A percentile compares a stretch with the other conserved stretches of the same genome.
phyloP scores from a whole-genome alignment of 1,284 basidiomycete species.

The Gymnopus androsaceus region DNA sequence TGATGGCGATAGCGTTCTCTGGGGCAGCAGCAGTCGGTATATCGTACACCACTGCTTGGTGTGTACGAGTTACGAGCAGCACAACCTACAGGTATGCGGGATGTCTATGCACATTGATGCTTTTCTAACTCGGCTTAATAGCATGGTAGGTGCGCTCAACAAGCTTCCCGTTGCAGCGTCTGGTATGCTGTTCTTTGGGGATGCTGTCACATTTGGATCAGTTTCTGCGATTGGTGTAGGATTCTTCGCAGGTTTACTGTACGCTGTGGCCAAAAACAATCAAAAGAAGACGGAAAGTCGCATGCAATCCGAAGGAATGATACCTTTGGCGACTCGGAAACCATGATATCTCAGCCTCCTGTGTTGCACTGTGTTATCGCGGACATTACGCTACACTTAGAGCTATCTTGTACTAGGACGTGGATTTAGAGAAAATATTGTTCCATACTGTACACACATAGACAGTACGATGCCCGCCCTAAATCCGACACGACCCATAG shows the following conservation, averaged over 20 bases:
- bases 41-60: constrained; percentile 99
- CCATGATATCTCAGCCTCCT: constrained; percentile 31
- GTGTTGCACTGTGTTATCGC: neutral
- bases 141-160: constrained; percentile 98
- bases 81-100: constrained; percentile 88
- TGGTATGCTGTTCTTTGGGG: constrained; percentile 95
- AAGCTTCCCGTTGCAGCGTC: constrained; percentile 97
- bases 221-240: constrained; percentile 88
- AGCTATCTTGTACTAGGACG: too few species aligned
- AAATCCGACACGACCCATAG: neutral
- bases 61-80: constrained; percentile 92
- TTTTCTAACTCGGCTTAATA: constrained; percentile 33
- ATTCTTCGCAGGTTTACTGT: constrained; percentile 89
- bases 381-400: neutral
- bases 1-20: constrained; percentile 92
- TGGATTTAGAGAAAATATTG: too few species aligned
- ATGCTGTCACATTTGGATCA: constrained; percentile 84
- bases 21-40: constrained; percentile 97
- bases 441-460: too few species aligned
- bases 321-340: constrained; percentile 60
- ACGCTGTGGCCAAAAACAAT: constrained; percentile 89
- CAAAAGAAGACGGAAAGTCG: constrained; percentile 70
- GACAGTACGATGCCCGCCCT: neutral
- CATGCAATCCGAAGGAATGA: constrained; percentile 48
- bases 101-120: neutral